Base-by-base conservation (phyloP, 768 basidiomycete genomes). In the Hericium erinaceus region DNA sequence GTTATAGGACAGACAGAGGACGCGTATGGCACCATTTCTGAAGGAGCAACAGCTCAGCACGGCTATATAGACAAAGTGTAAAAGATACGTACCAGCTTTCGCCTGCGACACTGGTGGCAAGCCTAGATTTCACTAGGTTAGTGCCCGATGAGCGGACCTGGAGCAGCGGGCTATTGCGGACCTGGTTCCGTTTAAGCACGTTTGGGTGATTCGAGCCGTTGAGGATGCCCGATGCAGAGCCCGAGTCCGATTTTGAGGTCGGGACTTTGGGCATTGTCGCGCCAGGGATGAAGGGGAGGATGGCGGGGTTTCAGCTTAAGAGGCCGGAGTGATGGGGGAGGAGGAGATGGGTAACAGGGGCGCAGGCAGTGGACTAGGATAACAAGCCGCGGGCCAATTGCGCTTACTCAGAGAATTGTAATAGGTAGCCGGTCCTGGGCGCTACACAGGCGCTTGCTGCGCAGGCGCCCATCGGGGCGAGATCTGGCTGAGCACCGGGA, bases 71-170 rank as follows among this genome's bases (percentile, higher is more conserved):
- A 39, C 53, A 37, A 38, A 54, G 26, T 24, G 40, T 13, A 48
- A 60, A 51, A 16, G n/a, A 37, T 18, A 40, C 39, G 58, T n/a
- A 85, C 85, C 71, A 89, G 66, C 69, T 90, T 90, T 58, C 88
- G 78, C 61, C 81, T 76, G 41, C 88, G 83, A 66, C 88, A 90
- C 75, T 88, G 68, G 52, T 72, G 72, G 55, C 74, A 75, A n/a
- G 75, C 73, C 73, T 73, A 40, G 33, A 46, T 20, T 3, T 12
- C 1, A 33, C 26, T 4, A 51, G 5, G 12, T 44, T 22, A 33
- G 20, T 16, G 13, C 48, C 48, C 33, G 22, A n/a, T 26, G 55
- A 10, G 33, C 9, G 13, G 6, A 26, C 51, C 37, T 33, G 33
- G 33, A 33, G 7, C 6, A 33, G 33, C 33, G 33, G 57, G 20